Evolutionary conservation across 176 grass and related monocot genomes (phyloP).

Genomic region (Aegilops longissima): DNA sequence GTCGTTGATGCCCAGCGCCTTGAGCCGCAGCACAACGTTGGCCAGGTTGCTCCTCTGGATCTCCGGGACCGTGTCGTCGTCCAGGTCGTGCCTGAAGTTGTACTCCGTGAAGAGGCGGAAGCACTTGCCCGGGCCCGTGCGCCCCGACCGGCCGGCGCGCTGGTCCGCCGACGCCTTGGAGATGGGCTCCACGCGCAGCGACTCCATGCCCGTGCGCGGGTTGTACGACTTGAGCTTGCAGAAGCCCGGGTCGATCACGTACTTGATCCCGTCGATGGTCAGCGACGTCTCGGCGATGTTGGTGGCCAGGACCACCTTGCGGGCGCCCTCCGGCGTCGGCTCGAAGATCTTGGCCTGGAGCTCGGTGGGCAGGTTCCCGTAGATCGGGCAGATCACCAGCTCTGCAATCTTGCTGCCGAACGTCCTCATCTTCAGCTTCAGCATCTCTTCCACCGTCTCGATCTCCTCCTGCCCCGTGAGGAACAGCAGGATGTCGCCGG

Average conservation of each 20-base stretch:
- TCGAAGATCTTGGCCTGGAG: constrained; percentile 68
- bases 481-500: constrained; percentile 64
- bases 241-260: constrained; percentile 61
- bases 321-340: constrained; percentile 41
- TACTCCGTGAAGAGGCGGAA: constrained; percentile 59
- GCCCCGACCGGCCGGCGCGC: constrained; percentile 56
- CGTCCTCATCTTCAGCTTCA: constrained; percentile 36
- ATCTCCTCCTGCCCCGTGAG: constrained; percentile 80
- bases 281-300: constrained; percentile 85
- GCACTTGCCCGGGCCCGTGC: constrained; percentile 58
- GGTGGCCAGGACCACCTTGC: constrained; percentile 67
- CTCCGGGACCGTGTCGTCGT: constrained; percentile 52
- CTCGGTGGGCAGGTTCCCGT: constrained; percentile 49
- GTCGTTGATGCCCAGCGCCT: constrained; percentile 67
- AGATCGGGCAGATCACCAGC: constrained; percentile 48
- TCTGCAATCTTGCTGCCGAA: constrained; percentile 40
- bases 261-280: constrained; percentile 72
- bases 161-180: constrained; percentile 66
- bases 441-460: constrained; percentile 53
- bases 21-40: constrained; percentile 55
- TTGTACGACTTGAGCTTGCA: constrained; percentile 67
- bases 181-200: constrained; percentile 48
- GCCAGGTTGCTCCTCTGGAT: constrained; percentile 59
- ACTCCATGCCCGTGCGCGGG: constrained; percentile 58
- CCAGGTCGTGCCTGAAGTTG: constrained; percentile 47